Base-by-base conservation (phyloP, 2,329 filamentous ascomycete genomes). In the Bisporella sp. region DNA sequence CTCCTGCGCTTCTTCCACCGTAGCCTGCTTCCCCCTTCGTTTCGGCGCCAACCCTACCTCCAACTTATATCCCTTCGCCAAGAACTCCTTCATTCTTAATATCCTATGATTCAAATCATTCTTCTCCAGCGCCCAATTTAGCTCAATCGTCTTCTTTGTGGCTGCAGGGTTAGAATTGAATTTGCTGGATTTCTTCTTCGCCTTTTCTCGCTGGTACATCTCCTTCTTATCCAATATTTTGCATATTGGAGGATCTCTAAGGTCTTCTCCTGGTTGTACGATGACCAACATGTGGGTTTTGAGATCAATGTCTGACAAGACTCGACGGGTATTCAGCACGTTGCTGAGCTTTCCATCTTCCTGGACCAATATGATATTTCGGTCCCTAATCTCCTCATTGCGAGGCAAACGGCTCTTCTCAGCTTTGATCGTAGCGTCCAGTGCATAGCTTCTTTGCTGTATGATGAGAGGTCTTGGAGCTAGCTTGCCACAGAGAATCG, bases 111-210 rank as follows among this genome's bases (percentile, higher is more conserved):
- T 70, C 47, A 96, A 67, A 71, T 96, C 91, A 64, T 92, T 79
- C 9, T 68, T 64, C 54, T 82, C 83, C 62, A 95, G 95, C 33
- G 85, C 83, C 91, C 91, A 97, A 67, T 89, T 92, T 60, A 97
- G 60, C 70, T 96, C 91, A n/a, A 96, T 68, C 64, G 85, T 84
- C 71, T 96, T 96, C 12, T 68, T 64, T 57, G 73, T 74, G 35
- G 70, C 62, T 21, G 63, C 59, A 62, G 66, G 53, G 57, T 41
- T 41, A 45, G 5, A 46, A 8, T 31, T 47, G 67, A 65, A 59
- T 60, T 58, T 52, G 57, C 64, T 72, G 54, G 71, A 70, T 56
- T 69, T 71, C 54, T 73, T 68, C 54, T 73, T 73, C 41, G 66
- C 57, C 46, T 67, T 65, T 57, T 73, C 48, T 65, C 66, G 68